Evolutionary conservation across 2,329 filamentous ascomycete genomes (phyloP).

Genomic region (Cladosporium sp.): DNA sequence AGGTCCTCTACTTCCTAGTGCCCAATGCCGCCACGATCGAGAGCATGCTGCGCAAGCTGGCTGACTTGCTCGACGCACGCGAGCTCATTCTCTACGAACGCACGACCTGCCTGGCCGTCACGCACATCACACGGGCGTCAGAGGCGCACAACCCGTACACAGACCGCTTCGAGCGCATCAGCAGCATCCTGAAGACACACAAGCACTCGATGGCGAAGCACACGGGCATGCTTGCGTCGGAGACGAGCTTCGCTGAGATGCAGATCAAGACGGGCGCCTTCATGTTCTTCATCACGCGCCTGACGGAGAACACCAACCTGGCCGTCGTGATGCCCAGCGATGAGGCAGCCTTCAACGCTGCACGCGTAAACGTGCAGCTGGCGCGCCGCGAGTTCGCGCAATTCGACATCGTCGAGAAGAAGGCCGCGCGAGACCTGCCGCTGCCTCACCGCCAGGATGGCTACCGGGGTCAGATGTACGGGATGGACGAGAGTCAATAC

Average conservation of each 20-base stretch:
- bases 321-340: conserved; percentile 86
- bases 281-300: conserved; percentile 89
- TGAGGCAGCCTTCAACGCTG: conserved; percentile 84
- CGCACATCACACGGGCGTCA: conserved; percentile 71
- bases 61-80: conserved; percentile 80
- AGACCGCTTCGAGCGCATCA: conserved; percentile 90
- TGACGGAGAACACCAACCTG: conserved; percentile 96
- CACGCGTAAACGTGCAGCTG: conserved; percentile 82
- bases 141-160: conserved; percentile 75
- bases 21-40: conserved; percentile 88
- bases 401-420: conserved; percentile 43
- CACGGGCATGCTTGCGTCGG: conserved; percentile 72
- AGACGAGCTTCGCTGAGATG: conserved; percentile 74
- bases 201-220: conserved; percentile 74
- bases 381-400: conserved; percentile 75
- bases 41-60: conserved; percentile 72
- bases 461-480: conserved; percentile 36
- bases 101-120: conserved; percentile 94
- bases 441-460: not conserved
- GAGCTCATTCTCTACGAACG: conserved; percentile 93
- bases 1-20: conserved; percentile 96
- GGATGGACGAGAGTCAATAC: conserved; percentile 17
- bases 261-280: conserved; percentile 76
- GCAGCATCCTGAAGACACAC: conserved; percentile 97
- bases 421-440: conserved; percentile 20